phyloP scores from a whole-genome alignment of 1,139 yeast species.

The Lodderomyces theae region DNA sequence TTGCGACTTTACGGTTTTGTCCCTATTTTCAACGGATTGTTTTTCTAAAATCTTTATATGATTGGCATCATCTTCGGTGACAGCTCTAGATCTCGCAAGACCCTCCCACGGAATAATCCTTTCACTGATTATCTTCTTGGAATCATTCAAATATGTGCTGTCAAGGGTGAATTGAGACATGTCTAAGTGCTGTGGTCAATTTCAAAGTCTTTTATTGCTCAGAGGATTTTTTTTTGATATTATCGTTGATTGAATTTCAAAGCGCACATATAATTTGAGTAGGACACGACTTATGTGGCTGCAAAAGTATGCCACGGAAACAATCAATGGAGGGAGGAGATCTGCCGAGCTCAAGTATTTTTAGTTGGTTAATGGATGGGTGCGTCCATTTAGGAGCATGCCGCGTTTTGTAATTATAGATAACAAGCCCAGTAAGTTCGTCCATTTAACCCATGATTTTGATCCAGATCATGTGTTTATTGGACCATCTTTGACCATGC shows the following conservation, averaged over 20 bases:
- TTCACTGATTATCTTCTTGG: slow-evolving; percentile 70
- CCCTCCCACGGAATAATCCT: slow-evolving; percentile 95
- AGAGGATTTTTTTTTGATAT: neutral
- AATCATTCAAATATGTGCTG: slow-evolving; percentile 69
- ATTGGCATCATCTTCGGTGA: slow-evolving; percentile 64
- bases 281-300: no score
- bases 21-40: slow-evolving; percentile 38
- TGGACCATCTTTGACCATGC: no score
- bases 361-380: no score
- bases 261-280: no score
- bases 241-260: neutral
- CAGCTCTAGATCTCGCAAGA: slow-evolving; percentile 69
- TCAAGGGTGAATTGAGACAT: slow-evolving; percentile 35
- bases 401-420: no score
- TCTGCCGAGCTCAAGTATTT: no score
- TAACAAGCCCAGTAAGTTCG: no score
- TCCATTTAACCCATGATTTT: no score
- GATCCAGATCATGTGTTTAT: no score
- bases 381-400: no score
- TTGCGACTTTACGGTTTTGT: slow-evolving; percentile 40
- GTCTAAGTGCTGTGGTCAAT: neutral
- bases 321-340: no score
- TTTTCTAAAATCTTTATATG: slow-evolving; percentile 65
- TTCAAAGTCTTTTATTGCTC: neutral
- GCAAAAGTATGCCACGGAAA: no score